Base-by-base conservation (phyloP, 2,329 filamentous ascomycete species). In the Trichoderma endophyticum region DNA sequence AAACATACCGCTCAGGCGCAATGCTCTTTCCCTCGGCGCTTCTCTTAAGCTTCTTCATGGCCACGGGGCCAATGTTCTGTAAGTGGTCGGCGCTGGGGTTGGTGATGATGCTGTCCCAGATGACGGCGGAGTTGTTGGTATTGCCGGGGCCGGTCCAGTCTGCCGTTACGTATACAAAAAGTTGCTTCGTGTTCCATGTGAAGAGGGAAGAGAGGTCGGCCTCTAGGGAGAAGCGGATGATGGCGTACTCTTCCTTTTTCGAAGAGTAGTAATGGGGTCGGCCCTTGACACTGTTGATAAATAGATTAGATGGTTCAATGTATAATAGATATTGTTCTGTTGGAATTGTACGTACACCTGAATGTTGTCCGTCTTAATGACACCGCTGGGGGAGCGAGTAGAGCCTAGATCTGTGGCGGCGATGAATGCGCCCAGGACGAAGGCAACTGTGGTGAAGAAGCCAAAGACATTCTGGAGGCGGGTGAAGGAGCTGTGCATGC, bases 161-260 rank as follows among this genome's bases (percentile, higher is more conserved):
- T 70, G 95, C 95, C 70, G 94, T 95, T 72, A 99, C 91, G 85
- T 97, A 99, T 81, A 98, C 91, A 84, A 98, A 99, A 78, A 99
- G 85, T 84, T 98, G 93, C 83, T 99, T 99, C 24, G 97, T 99
- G 87, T 99, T 99, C 96, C 95, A 99, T 79, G 93, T 97, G 88
- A 98, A 98, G 77, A 99, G 93, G 57, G 92, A 92, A 73, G 90
- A 92, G 73, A 99, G 89, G 84, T 99, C 95, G 68, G 95, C 92
- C 79, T 97, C 92, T 73, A 99, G 88, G 78, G 95, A 93, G 86
- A 99, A 99, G 81, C 91, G 92, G 80, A 99, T 92, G 80, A 96
- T 90, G 77, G 95, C 96, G 82, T 98, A 98, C 83, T 99, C 96
- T 83, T 98, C 95, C 82, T 93, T 93, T 82, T 96, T 97, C 66